Conservation (phyloP, 192 early-diverging fungal genomes). For the Paraglomus brasilianum region DNA sequence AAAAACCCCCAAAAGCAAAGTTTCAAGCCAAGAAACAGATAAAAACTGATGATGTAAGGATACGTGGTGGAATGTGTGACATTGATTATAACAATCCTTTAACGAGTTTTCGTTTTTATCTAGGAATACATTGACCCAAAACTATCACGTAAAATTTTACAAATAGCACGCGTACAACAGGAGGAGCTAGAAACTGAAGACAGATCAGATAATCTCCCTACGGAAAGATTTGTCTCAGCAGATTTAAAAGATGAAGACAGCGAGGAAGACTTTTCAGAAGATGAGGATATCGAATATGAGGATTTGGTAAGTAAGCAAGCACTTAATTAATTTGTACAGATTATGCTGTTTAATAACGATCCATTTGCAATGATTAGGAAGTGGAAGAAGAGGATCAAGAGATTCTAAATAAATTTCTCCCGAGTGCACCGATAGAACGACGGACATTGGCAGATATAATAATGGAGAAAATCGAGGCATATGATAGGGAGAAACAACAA, state of each 20-base stretch:
- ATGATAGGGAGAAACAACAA: constrained; percentile 50
- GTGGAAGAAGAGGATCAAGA: constrained; percentile 78
- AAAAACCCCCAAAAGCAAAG: constrained; percentile 54
- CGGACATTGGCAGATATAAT: constrained; percentile 94
- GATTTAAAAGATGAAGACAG: constrained; percentile 50
- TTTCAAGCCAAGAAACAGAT: constrained; percentile 58
- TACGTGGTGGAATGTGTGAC: background rate
- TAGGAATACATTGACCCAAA: constrained; percentile 83
- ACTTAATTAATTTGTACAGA: constrained; percentile 13
- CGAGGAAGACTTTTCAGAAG: constrained; percentile 62
- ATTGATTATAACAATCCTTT: background rate
- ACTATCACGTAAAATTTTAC: constrained; percentile 84
- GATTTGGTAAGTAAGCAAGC: constrained; percentile 45
- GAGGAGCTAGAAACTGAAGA: constrained; percentile 71
- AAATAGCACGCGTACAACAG: constrained; percentile 89
- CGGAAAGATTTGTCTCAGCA: constrained; percentile 31
- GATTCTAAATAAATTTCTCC: constrained; percentile 91
- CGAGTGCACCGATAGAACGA: constrained; percentile 74
- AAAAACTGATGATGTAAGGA: constrained; percentile 50
- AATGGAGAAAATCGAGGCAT: constrained; percentile 90
- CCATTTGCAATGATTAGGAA: constrained; percentile 49
- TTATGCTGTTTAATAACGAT: background rate
- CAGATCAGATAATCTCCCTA: constrained; percentile 18
- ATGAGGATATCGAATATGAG: constrained; percentile 70
- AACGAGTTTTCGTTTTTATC: background rate